phyloP scores from a whole-genome alignment of 768 basidiomycete species.

The Pleurotus djamor region DNA sequence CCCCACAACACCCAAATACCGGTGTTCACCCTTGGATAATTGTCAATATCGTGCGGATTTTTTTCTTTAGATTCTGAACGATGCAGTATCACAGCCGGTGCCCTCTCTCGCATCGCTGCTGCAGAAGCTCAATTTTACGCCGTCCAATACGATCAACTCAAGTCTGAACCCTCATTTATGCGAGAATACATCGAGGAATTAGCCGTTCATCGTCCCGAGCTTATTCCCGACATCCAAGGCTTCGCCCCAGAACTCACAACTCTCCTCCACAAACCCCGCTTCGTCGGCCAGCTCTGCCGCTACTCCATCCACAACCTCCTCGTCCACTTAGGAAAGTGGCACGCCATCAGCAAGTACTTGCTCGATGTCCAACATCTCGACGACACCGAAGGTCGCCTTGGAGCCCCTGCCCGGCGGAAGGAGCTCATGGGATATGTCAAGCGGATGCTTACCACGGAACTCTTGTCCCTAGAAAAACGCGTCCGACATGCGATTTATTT shows the following conservation, averaged over 20 bases:
- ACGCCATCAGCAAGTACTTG: background rate
- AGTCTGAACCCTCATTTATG: background rate
- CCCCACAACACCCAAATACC: too few relatives aligned
- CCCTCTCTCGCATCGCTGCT: background rate
- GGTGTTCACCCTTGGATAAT: too few relatives aligned
- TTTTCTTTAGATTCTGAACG: background rate
- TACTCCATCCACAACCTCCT: background rate
- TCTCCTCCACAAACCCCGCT: background rate
- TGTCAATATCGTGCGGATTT: too few relatives aligned
- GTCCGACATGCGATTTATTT: background rate
- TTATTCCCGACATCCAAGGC: background rate
- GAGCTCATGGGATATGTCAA: background rate
- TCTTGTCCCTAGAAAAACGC: background rate
- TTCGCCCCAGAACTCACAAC: background rate
- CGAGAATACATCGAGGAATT: background rate
- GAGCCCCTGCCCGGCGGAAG: background rate
- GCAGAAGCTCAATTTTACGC: slow-evolving; percentile 7
- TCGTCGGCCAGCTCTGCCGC: background rate
- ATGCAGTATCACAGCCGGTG: slow-evolving; percentile 1
- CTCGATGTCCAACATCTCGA: background rate
- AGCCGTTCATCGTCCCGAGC: background rate
- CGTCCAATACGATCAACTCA: background rate
- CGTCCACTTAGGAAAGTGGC: background rate
- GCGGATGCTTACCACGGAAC: background rate
- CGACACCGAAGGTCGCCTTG: background rate